phyloP scores from a whole-genome alignment of 495 filamentous ascomycete species.

The Annulohypoxylon bovei region DNA sequence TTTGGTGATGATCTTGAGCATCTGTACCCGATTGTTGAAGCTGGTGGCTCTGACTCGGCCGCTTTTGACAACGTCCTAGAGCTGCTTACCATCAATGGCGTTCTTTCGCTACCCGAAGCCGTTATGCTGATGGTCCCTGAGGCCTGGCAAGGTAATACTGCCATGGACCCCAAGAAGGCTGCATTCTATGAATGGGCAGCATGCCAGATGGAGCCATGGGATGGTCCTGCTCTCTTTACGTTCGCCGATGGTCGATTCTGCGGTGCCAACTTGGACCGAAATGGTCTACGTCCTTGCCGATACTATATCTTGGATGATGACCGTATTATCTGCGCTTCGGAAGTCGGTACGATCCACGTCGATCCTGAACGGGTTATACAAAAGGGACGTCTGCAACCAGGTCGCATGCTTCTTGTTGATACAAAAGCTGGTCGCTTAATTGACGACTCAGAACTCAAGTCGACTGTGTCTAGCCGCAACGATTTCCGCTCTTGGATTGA shows the following conservation, averaged over 20 bases:
- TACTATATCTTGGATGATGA: slow-evolving; percentile 99
- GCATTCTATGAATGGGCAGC: slow-evolving; percentile 99
- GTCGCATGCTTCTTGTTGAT: slow-evolving; percentile 97
- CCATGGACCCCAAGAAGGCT: slow-evolving; percentile 94
- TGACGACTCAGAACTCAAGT: slow-evolving; percentile 93
- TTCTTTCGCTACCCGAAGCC: slow-evolving; percentile 94
- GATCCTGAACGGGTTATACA: slow-evolving; percentile 91
- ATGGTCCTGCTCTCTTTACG: slow-evolving; percentile 96
- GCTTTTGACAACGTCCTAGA: slow-evolving; percentile 99
- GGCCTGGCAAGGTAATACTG: slow-evolving; percentile 94
- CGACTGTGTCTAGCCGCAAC: slow-evolving; percentile 81
- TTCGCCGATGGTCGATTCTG: slow-evolving; percentile 98
- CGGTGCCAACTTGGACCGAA: slow-evolving; percentile 98
- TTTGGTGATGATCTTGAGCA: slow-evolving; percentile 93
- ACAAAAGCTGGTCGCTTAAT: slow-evolving; percentile 96
- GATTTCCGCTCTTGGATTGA: slow-evolving; percentile 93
- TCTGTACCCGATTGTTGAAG: slow-evolving; percentile 95
- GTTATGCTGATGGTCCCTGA: slow-evolving; percentile 99
- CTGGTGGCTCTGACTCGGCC: slow-evolving; percentile 96
- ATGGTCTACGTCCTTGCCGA: slow-evolving; percentile 94
- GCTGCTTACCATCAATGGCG: slow-evolving; percentile 93
- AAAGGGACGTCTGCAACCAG: slow-evolving; percentile 94
- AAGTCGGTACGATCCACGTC: slow-evolving; percentile 93
- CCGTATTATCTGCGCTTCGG: slow-evolving; percentile 97
- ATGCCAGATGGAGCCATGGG: slow-evolving; percentile 99